These are phyloP conservation scores for Wallacemonas sp. DNA, from an alignment of 208 protist species.

Conservation along the genomic window DNA sequence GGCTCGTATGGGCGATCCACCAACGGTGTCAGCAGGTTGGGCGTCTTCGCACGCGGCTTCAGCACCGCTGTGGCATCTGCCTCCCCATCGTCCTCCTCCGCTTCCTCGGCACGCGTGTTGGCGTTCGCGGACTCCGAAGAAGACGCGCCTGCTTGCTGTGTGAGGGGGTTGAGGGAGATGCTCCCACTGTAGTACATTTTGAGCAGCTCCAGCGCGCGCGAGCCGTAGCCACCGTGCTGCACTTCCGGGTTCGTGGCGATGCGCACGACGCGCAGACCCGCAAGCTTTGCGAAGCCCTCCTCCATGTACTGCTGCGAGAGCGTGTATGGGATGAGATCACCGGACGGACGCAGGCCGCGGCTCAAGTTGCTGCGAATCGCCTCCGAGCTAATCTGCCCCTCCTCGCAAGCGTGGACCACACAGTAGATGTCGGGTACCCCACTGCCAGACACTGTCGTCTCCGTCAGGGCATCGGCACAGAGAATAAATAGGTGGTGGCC, in stretches of 20 bases:
- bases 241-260: conserved; percentile 98
- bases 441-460: background rate
- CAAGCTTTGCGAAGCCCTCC: conserved; percentile 93
- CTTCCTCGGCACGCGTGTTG: conserved; percentile 2
- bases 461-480: conserved; percentile 68
- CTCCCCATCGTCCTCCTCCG: conserved; percentile 10
- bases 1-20: conserved; percentile 87
- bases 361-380: conserved; percentile 82
- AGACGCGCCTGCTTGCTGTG: background rate
- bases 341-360: conserved; percentile 91
- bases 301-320: conserved; percentile 97
- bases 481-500: conserved; percentile 99
- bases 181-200: conserved; percentile 94
- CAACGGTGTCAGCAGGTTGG: conserved; percentile 87
- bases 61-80: conserved; percentile 14
- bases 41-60: conserved; percentile 39
- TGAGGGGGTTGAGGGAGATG: conserved; percentile 48
- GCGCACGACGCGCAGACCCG: conserved; percentile 97
- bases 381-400: conserved; percentile 94
- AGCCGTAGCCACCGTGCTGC: conserved; percentile 97
- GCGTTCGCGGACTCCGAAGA: background rate
- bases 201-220: conserved; percentile 91
- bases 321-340: conserved; percentile 99
- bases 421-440: conserved; percentile 96
- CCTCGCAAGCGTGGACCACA: conserved; percentile 97